Evolutionary conservation across 1,284 basidiomycete genomes (phyloP), one percentile per base, ranked within the genome.

Genomic region (Exsudoporus floridanus): DNA sequence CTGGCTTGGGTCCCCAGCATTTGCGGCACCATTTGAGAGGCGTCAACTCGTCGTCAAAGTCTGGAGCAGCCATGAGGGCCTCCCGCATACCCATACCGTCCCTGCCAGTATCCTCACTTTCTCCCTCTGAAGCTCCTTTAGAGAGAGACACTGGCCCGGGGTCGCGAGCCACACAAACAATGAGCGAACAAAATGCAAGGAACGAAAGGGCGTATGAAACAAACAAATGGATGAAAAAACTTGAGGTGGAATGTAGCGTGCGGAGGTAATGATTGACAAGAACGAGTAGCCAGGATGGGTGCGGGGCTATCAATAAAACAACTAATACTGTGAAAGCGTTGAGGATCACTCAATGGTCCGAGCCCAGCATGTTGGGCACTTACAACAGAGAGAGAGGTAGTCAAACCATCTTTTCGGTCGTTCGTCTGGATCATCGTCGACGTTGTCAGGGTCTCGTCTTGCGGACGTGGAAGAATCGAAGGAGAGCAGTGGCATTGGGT

Each of bases 1-100:
- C 91, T 4, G 91, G 90, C 70, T 92, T 93, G 0, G 85, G 82
- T 23, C 78, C 83, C 79, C 82, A 84, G 63, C 89, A 92, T 54
- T 82, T 85, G 50, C 81, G 77, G 69, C 89, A 92, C 87, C 88
- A 92, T 57, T 76, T 82, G 18, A 78, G 79, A 0, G 82, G 82
- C 23, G 74, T 64, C 53, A 74, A 69, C 53, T 78, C 79, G 46
- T 82, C 78, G 39, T 80, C 77, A 57, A 76, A 70, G 34, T 74
- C 66, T 41, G 54, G 63, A 59, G 81, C 72, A 25, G 51, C 62
- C 65, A 85, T 76, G 37, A 90, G 73, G 35, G 84, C 87, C 54
- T 88, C 83, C 14, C 72, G 74, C 45, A 90, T 66, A 37, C 77
- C 77, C 43, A 85, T 67, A 45, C 83, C 81, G 28, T 76, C 78